phyloP scores from a whole-genome alignment of 495 filamentous ascomycete species.

The Hypoxylon fragiforme region DNA sequence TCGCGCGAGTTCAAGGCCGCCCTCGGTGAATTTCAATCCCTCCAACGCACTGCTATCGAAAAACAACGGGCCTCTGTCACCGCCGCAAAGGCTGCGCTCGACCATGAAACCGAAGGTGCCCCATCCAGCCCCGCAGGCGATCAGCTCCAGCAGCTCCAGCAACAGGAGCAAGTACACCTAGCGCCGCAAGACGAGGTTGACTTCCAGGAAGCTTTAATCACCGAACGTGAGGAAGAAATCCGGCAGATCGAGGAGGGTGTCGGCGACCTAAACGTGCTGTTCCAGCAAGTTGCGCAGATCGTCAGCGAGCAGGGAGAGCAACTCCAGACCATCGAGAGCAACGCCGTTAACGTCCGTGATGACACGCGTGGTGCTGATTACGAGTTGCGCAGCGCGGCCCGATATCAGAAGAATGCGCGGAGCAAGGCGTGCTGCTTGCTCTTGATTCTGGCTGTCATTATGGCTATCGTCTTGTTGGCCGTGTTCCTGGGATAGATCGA shows the following conservation, averaged over 20 bases:
- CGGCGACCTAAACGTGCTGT: constrained; percentile 92
- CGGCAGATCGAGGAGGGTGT: constrained; percentile 96
- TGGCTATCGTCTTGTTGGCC: constrained; percentile 86
- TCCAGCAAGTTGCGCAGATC: constrained; percentile 94
- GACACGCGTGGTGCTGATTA: constrained; percentile 82
- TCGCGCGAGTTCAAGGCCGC: constrained; percentile 87
- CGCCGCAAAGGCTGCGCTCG: constrained; percentile 73
- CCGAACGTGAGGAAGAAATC: constrained; percentile 95
- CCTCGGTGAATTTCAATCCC: constrained; percentile 83
- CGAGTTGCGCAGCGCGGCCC: constrained; percentile 78
- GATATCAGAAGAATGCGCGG: constrained; percentile 91
- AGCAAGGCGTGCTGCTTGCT: constrained; percentile 91
- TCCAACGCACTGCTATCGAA: constrained; percentile 86
- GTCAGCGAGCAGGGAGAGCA: constrained; percentile 90
- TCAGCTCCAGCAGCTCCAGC: constrained; percentile 67
- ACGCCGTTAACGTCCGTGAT: constrained; percentile 77
- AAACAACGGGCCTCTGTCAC: constrained; percentile 86
- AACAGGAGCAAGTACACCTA: constrained; percentile 77
- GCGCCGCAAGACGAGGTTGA: constrained; percentile 95
- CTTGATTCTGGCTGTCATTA: constrained; percentile 84
- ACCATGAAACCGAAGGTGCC: constrained; percentile 51
- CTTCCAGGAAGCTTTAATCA: constrained; percentile 93
- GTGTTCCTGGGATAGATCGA: constrained; percentile 64
- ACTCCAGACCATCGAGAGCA: constrained; percentile 84
- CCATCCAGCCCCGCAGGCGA: constrained; percentile 42